A percentile compares a stretch with the other conserved stretches of the same genome.
Evolutionary conservation across 2,329 filamentous ascomycete species (phyloP).

Genomic region (Macroventuria anomochaeta): DNA sequence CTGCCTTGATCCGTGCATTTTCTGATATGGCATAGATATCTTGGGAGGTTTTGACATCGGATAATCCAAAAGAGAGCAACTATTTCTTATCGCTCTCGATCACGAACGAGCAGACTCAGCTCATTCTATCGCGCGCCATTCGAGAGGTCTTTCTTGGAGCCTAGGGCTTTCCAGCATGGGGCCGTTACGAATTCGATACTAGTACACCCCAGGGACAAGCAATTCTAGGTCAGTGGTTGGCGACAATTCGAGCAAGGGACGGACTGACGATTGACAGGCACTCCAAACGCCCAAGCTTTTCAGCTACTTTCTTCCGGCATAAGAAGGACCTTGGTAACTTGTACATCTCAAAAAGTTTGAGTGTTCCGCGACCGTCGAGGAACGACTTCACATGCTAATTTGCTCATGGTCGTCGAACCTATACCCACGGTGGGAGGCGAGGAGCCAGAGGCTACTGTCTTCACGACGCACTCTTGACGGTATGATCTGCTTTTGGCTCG

Average conservation of each 20-base stretch:
- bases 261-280: background rate
- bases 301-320: slow-evolving; percentile 13
- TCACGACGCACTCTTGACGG: too few relatives aligned
- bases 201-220: background rate
- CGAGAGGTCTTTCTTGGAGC: slow-evolving; percentile 1
- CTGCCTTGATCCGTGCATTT: slow-evolving; percentile 3
- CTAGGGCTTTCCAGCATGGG: slow-evolving; percentile 2
- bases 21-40: slow-evolving; percentile 5
- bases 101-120: slow-evolving; percentile 1
- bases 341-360: background rate
- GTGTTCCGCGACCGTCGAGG: background rate
- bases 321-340: slow-evolving; percentile 8
- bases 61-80: slow-evolving; percentile 1
- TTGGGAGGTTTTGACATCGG: background rate
- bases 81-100: slow-evolving; percentile 10
- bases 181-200: background rate
- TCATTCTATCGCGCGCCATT: background rate
- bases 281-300: slow-evolving; percentile 9
- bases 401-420: background rate
- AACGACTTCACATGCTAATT: background rate
- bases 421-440: background rate
- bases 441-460: too few relatives aligned
- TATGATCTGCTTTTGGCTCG: too few relatives aligned
- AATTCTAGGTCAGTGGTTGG: background rate
- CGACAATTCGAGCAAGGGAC: background rate